Base-by-base conservation (phyloP, 2,329 filamentous ascomycete species). In the Ophiostoma fasciatum region DNA sequence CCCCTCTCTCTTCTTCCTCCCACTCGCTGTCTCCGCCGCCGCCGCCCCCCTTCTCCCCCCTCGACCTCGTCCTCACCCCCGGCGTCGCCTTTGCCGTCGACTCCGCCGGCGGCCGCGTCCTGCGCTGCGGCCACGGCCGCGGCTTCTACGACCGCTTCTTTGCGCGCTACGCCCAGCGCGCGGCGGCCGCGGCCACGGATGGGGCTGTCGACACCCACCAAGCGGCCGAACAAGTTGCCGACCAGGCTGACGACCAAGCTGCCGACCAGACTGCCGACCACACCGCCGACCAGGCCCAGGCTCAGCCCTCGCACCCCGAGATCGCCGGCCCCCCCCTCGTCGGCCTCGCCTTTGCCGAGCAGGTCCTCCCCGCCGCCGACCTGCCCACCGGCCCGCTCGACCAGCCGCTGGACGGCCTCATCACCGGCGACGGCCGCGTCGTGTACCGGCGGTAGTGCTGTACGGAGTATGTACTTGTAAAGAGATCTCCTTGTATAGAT, bases 111-210 rank as follows among this genome's bases (percentile, higher is more conserved):
- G 64, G 64, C 4, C 62, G 61, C 11, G 69, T 90, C 42, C 72
- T 78, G 46, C 71, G 90, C 48, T 68, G 96, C 15, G 90, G 90
- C 28, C 90, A 98, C 57, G 90, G 90, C 38, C 93, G 84, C 57
- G 90, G 90, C 22, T 98, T 93, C 61, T 98, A 98, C 64, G 90
- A 98, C 61, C 81, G 77, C 56, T 98, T 94, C 57, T 61, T 98
- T 52, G 73, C 78, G 50, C 74, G 78, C 47, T 93, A 87, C 49
- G 54, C 60, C 35, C 52, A 68, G 54, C 67, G 56, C 55, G 31
- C 28, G 12, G 38, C 41, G 8, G 19, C 13, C 23, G 9, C 13
- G 3, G 23, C 23, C 23, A n/a, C n/a, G n/a, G n/a, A n/a, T n/a
- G n/a, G n/a, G n/a, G n/a, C n/a, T n/a, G n/a, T n/a, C n/a, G n/a